A percentile compares a stretch with the other conserved stretches of the same genome.
Conservation (phyloP, 106 monocot genomes). For the Chionographis japonica region DNA sequence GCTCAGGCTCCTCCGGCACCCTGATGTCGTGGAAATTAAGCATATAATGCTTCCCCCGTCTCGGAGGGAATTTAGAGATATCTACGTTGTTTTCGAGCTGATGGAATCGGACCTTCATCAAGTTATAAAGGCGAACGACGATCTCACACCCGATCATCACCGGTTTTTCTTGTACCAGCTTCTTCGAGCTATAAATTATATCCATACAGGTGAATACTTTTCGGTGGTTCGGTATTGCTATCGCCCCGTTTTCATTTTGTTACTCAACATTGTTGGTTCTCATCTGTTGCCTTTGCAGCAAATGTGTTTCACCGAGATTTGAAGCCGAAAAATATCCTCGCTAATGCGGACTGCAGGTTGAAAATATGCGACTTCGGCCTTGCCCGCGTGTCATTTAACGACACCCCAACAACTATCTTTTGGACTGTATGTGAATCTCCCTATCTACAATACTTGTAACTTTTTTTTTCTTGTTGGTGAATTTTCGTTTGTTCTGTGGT, state of each 20-base stretch:
- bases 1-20: slow-evolving; percentile 68
- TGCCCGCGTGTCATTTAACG: slow-evolving; percentile 78
- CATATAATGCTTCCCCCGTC: slow-evolving; percentile 93
- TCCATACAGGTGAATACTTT: slow-evolving; percentile 53
- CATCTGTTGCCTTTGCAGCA: slow-evolving; percentile 29
- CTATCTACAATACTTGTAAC: slow-evolving; percentile 1
- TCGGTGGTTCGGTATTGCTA: background rate
- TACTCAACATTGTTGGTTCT: background rate
- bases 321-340: slow-evolving; percentile 86
- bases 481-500: background rate
- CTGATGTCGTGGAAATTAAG: slow-evolving; percentile 86
- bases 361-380: slow-evolving; percentile 81
- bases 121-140: slow-evolving; percentile 84
- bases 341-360: slow-evolving; percentile 79
- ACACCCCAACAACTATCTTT: slow-evolving; percentile 77
- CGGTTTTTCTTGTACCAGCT: slow-evolving; percentile 88
- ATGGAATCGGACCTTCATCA: slow-evolving; percentile 93
- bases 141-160: slow-evolving; percentile 80
- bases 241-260: slow-evolving; percentile 1
- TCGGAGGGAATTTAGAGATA: slow-evolving; percentile 73
- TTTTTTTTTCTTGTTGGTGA: background rate
- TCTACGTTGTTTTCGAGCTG: slow-evolving; percentile 79
- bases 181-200: slow-evolving; percentile 73
- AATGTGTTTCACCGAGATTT: slow-evolving; percentile 85
- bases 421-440: slow-evolving; percentile 57